Base-by-base conservation (phyloP, 208 protist species). In the Kentomonas sorsogonicus region DNA sequence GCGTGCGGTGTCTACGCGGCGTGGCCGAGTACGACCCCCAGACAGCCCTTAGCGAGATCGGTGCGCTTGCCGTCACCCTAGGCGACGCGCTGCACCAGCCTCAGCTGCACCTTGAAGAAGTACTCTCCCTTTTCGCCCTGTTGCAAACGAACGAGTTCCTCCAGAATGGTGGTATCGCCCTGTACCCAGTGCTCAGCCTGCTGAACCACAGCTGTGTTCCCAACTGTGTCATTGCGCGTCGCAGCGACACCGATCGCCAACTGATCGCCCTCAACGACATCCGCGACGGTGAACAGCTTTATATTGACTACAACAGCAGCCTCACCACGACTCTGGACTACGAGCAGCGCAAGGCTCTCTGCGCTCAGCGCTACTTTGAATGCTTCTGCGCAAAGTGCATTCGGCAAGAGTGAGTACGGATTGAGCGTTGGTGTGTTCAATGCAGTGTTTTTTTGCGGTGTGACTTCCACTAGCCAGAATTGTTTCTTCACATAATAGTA, bases 201-300 rank as follows among this genome's bases (percentile, higher is more conserved):
- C 60, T 94, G 10, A 94, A 94, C 45, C 88, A 94, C 73, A 94
- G 88, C 69, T 94, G 88, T 48, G 75, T 83, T 0, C 88, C 88
- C 10, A 94, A 94, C 72, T 89, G 82, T 63, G 22, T 91, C 4
- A 71, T 87, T 40, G 67, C 68, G 3, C 34, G 52, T 4, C 53
- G n/a, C 48, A 71, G 61, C 22, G 44, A 41, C 23, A 31, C 5
- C 64, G 30, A 30, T 43, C 36, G 30, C 25, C 39, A 64, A 4
- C 67, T 94, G 16, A 69, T 89, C 20, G 65, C 84, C 6, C 55
- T 86, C 39, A 69, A 75, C 3, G 77, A 85, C 41, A 82, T 94
- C 23, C 74, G 82, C 9, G 78, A 83, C 52, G 84, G 85, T 11
- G 84, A 94, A 69, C 88, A 94, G 72, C 64, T 94, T 7, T 74